A percentile compares a stretch with the other conserved stretches of the same genome.
These are phyloP conservation scores for Wickerhamomyces silvicola DNA, from an alignment of 805 yeast genomes.

Conservation along the genomic window DNA sequence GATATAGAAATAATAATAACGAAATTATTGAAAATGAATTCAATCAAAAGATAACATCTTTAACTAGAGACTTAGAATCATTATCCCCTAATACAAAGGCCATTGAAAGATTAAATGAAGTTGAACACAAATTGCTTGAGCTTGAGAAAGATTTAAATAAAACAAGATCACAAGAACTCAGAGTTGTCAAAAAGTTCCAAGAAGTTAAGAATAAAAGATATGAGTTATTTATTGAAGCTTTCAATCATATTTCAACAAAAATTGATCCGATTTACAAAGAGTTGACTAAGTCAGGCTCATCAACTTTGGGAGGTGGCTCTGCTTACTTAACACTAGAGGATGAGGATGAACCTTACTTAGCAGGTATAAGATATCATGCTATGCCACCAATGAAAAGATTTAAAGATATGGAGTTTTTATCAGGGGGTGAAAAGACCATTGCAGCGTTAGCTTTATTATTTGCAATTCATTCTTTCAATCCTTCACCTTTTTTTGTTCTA, in stretches of 20 bases:
- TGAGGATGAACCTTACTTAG: slow-evolving; percentile 80
- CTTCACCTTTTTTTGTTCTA: slow-evolving; percentile 91
- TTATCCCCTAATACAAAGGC: slow-evolving; percentile 83
- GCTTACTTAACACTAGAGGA: slow-evolving; percentile 84
- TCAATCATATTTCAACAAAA: slow-evolving; percentile 62
- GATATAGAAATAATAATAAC: slow-evolving; percentile 32
- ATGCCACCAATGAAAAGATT: slow-evolving; percentile 96
- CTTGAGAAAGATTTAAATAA: slow-evolving; percentile 59
- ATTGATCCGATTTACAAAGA: slow-evolving; percentile 82
- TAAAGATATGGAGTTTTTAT: slow-evolving; percentile 83
- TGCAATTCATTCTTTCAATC: slow-evolving; percentile 84
- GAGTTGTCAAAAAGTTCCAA: slow-evolving; percentile 48
- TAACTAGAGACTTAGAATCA: slow-evolving; percentile 26
- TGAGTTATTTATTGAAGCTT: slow-evolving; percentile 62
- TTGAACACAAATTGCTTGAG: slow-evolving; percentile 50
- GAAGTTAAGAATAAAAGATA: slow-evolving; percentile 54
- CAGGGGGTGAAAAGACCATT: slow-evolving; percentile 96
- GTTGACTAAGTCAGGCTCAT: slow-evolving; percentile 55
- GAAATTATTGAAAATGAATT: slow-evolving; percentile 27
- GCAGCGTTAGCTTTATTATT: slow-evolving; percentile 92
- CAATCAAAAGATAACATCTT: slow-evolving; percentile 31
- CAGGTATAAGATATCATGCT: slow-evolving; percentile 85
- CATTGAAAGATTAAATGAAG: slow-evolving; percentile 64
- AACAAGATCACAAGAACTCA: slow-evolving; percentile 56
- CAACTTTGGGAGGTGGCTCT: slow-evolving; percentile 82